Evolutionary conservation across 345 rosid genomes (phyloP).

Genomic region (Eucalyptus marginata): DNA sequence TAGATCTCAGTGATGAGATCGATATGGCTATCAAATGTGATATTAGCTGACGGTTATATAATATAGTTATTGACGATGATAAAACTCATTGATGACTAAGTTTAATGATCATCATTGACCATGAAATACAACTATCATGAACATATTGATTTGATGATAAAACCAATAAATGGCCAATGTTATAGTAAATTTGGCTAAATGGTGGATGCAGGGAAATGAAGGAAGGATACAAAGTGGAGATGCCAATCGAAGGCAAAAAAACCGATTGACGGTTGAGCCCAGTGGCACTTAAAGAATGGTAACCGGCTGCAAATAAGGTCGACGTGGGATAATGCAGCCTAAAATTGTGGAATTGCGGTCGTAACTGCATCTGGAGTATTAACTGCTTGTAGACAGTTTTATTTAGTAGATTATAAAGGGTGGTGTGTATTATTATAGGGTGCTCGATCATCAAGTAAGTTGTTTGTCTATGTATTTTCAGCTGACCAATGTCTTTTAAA

Average conservation of each 20-base stretch:
- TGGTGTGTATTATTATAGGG: background rate
- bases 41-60: no score
- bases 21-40: background rate
- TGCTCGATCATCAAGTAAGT: background rate
- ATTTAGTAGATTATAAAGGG: background rate
- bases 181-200: background rate
- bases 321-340: background rate
- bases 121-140: background rate
- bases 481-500: background rate
- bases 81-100: background rate
- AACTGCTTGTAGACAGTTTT: background rate
- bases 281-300: background rate
- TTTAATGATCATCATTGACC: background rate
- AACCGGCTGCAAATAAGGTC: background rate
- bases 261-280: background rate
- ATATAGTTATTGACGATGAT: background rate
- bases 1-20: background rate
- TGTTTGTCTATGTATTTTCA: background rate
- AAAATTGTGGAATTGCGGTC: background rate
- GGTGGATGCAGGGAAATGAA: background rate
- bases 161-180: background rate
- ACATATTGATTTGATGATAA: background rate
- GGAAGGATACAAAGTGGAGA: background rate
- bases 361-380: background rate
- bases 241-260: background rate